Evolutionary conservation across 148 eudicot species (phyloP).

Genomic region (Camellia granthamiana): DNA sequence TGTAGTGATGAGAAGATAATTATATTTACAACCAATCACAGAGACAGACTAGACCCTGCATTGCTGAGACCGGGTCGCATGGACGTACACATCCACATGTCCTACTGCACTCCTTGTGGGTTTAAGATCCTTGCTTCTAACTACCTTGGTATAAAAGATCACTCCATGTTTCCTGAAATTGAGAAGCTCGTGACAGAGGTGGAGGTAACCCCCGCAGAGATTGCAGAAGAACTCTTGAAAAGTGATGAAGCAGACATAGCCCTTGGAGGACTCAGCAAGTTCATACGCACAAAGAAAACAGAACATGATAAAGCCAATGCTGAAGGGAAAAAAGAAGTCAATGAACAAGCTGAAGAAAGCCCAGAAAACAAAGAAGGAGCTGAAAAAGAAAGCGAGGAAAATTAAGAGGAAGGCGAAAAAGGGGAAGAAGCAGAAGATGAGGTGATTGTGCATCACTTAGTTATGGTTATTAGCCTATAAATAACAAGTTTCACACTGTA

Average conservation of each 20-base stretch:
- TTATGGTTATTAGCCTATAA: too few species aligned
- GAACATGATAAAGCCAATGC: background rate
- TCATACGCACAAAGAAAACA: background rate
- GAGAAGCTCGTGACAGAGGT: slow-evolving; percentile 3
- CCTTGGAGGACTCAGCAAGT: slow-evolving; percentile 13
- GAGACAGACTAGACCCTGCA: slow-evolving; percentile 23
- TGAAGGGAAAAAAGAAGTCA: background rate
- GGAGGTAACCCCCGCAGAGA: slow-evolving; percentile 18
- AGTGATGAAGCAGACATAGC: slow-evolving; percentile 16
- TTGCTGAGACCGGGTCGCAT: slow-evolving; percentile 24
- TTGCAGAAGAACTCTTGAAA: slow-evolving; percentile 27
- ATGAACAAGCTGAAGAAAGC: background rate
- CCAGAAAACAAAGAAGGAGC: background rate
- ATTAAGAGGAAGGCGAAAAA: background rate
- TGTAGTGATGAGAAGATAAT: slow-evolving; percentile 23
- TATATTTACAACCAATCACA: slow-evolving; percentile 21
- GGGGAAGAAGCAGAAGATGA: background rate
- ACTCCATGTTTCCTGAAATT: slow-evolving; percentile 6
- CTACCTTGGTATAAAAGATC: slow-evolving; percentile 17
- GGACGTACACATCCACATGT: slow-evolving; percentile 30
- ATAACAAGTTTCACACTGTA: too few species aligned
- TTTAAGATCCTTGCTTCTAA: slow-evolving; percentile 21
- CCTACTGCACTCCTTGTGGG: slow-evolving; percentile 16
- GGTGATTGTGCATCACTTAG: background rate
- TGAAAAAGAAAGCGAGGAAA: background rate